Evolutionary conservation across 352 stramenopile species (phyloP).

Genomic region (Phytophthora europaea): DNA sequence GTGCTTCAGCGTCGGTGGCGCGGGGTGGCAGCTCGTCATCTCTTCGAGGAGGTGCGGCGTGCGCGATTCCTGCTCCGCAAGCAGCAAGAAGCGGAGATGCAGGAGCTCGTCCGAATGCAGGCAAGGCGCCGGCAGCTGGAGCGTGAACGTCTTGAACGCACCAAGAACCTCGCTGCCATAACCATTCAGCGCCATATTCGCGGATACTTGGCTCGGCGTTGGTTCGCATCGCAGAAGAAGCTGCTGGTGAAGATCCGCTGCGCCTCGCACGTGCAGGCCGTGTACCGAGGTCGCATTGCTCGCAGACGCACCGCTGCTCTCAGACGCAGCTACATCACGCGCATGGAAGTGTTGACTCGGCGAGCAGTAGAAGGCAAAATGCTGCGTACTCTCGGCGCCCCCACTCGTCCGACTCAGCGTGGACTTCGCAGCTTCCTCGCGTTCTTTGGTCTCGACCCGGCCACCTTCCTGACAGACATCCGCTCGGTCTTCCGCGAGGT

Average conservation of each 20-base stretch:
- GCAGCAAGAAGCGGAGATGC: conserved; percentile 72
- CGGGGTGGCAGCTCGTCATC: conserved; percentile 67
- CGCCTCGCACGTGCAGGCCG: conserved; percentile 65
- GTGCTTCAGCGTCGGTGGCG: conserved; percentile 79
- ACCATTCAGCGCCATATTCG: conserved; percentile 81
- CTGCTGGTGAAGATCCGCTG: conserved; percentile 59
- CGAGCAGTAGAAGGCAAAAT: conserved; percentile 71
- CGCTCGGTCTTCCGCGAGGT: conserved; percentile 72
- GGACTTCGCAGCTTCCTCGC: conserved; percentile 72
- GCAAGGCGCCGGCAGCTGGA: conserved; percentile 63
- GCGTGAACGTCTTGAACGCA: conserved; percentile 53
- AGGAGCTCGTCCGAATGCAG: conserved; percentile 70
- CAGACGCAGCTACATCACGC: conserved; percentile 75
- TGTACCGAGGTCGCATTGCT: conserved; percentile 80
- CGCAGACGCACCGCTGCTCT: conserved; percentile 71
- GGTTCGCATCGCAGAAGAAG: conserved; percentile 68
- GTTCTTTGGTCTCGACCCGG: conserved; percentile 82
- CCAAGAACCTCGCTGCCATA: conserved; percentile 57
- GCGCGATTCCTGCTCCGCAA: conserved; percentile 68
- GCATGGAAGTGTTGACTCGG: conserved; percentile 78
- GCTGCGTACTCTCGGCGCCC: conserved; percentile 65
- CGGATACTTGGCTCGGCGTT: conserved; percentile 61
- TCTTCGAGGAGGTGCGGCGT: conserved; percentile 71
- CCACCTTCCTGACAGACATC: conserved; percentile 81
- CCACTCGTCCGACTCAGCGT: conserved; percentile 66